Evolutionary conservation across 163 green algal species (phyloP).

Genomic region (Picocystis sp.): DNA sequence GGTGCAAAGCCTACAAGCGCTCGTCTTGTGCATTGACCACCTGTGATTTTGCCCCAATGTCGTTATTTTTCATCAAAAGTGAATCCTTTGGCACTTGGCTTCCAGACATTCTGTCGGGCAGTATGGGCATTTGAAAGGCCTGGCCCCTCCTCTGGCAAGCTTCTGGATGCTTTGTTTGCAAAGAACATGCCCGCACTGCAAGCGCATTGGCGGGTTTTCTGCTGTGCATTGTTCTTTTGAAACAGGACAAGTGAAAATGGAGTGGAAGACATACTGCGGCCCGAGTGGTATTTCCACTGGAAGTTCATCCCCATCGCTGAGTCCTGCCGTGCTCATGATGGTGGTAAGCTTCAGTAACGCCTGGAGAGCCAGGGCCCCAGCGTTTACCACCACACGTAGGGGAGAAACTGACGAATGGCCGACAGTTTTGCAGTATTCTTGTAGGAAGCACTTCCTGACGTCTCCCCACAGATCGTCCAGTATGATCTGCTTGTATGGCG

Average conservation of each 20-base stretch:
- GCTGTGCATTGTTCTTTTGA: constrained; percentile 45
- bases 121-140: constrained; percentile 93
- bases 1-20: too few relatives aligned
- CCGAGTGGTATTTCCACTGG: constrained; percentile 80
- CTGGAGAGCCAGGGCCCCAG: constrained; percentile 63
- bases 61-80: constrained; percentile 16
- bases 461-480: constrained; percentile 39
- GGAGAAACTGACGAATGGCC: constrained; percentile 64
- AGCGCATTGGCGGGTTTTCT: constrained; percentile 79
- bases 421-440: constrained; percentile 66
- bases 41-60: too few relatives aligned
- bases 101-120: constrained; percentile 63
- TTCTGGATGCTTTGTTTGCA: constrained; percentile 53
- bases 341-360: constrained; percentile 66
- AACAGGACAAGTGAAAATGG: constrained; percentile 89
- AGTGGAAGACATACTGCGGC: constrained; percentile 76
- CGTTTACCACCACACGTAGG: constrained; percentile 56
- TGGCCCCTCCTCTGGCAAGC: constrained; percentile 53
- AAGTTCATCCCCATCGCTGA: constrained; percentile 35
- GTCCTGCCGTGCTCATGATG: constrained; percentile 3
- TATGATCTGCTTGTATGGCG: constrained; percentile 37
- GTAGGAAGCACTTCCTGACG: constrained; percentile 48
- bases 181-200: constrained; percentile 89
- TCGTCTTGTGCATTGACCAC: too few relatives aligned
- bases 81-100: constrained; percentile 14